Base-by-base conservation (phyloP, 2,329 filamentous ascomycete species). In the Aspergillus quadrilineatus region DNA sequence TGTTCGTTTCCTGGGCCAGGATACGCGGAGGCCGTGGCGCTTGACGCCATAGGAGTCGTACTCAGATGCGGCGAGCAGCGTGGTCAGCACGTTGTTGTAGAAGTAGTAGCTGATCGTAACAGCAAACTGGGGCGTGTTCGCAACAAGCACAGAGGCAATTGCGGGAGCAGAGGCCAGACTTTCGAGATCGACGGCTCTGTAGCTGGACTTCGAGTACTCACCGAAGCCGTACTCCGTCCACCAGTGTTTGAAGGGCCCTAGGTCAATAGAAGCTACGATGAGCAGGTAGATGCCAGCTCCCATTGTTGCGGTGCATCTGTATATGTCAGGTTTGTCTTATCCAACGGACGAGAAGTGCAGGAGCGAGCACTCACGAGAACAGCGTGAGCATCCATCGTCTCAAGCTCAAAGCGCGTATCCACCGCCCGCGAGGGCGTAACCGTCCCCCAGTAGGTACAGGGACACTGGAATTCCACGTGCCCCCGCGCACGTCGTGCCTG, bases 1-100 rank as follows among this genome's bases (percentile, higher is more conserved):
- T 0, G 64, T 67, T 17, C 77, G 70, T 4, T 82, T 69, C 46
- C 80, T 71, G 0, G 81, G 81, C 80, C 80, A 83, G 1, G 41
- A 10, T 4, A 28, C 41, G 8, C 41, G 41, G 2, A 44, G 22
- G n/a, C n/a, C n/a, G 12, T 29, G 9, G 14, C 22, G n/a, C 4
- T 17, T 28, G 1, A 10, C 28, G 4, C 17, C 41, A 22, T 44
- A 28, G 5, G 41, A 26, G 22, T 28, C 12, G 22, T 26, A 28
- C 14, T 44, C 41, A 2, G 22, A 15, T 28, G 5, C 41, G 7
- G 15, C 9, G 17, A 44, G 41, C 41, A 44, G 26, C 8, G 5
- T 26, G 4, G 41, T 44, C 22, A 44, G 41, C 4, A 28, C 6
- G 12, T 12, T 28, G 41, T 44, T 44, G 41, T 44, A 44, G 41